Evolutionary conservation across 495 filamentous ascomycete species (phyloP), one percentile per base, ranked within the genome.

Genomic region (Podospora bellae-mahoneyi): DNA sequence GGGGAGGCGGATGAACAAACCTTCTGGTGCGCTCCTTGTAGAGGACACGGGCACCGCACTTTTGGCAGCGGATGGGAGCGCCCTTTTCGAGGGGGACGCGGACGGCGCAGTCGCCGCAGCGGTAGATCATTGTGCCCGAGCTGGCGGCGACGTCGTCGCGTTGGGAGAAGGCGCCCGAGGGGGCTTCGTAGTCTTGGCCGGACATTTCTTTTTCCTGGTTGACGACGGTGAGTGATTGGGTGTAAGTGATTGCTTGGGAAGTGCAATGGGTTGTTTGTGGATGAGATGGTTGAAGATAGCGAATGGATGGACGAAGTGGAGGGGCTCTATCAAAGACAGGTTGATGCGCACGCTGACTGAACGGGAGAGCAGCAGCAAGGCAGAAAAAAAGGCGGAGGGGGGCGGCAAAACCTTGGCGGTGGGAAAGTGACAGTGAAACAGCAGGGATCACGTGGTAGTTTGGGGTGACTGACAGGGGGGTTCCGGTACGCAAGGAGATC

Each of bases 11-110:
- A 26, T 19, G 23, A 44, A 55, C n/a, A 30, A 78, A 97, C 95
- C 96, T 86, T 85, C 97, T 97, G 39, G 95, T 99, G 73, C 95
- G 82, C 87, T 97, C 92, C 86, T 99, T 99, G 80, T 97, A 97
- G 68, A 99, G 81, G 63, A 99, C 92, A 68, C 95, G 90, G 76
- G 97, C 93, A 27, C 95, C 96, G 77, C 95, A 99, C 79, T 94
- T 92, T 80, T 94, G 92, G 84, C 95, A 99, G 28, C 95, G 88
- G 72, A 98, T 96, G 65, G 91, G 89, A 72, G 96, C 93, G 65
- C 88, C 92, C 68, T 90, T 86, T 80, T 92, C 91, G 72, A 98
- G 83, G 9, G 88, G 84, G 23, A 97, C 92, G 67, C 90, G 89
- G 64, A 86, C 81, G 66, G 91, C 91, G 84, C 95, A 99, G 81